Percentiles rank a stretch among this genome's conserved stretches.
Evolutionary conservation across 257 asterid species (phyloP).

Genomic region (Nicotiana obtusifolia): DNA sequence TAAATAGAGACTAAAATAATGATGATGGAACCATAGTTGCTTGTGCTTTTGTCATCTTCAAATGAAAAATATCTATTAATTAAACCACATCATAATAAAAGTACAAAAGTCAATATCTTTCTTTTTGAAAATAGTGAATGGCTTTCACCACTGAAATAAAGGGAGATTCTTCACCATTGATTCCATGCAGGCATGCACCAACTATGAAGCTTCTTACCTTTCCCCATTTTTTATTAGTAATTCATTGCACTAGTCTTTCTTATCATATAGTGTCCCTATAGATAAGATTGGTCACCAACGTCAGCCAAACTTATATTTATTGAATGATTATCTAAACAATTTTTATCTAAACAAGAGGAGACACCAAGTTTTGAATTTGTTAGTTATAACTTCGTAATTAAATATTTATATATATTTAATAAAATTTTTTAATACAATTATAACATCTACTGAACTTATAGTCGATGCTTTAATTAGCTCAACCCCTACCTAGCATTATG

Average conservation of each 20-base stretch:
- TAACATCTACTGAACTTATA: no score
- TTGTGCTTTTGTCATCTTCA: background rate
- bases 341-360: no score
- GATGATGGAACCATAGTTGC: background rate
- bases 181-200: background rate
- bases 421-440: no score
- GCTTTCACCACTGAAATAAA: slow-evolving; percentile 1
- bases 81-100: background rate
- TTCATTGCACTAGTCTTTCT: background rate
- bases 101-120: background rate
- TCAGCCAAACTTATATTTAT: background rate
- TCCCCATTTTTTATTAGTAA: background rate
- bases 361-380: no score
- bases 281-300: background rate
- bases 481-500: no score
- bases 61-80: background rate
- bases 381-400: no score
- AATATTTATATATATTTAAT: no score
- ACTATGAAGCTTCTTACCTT: background rate
- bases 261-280: background rate
- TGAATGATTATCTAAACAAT: background rate
- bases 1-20: background rate
- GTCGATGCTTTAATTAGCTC: no score
- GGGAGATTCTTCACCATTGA: background rate
- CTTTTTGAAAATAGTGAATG: background rate